Evolutionary conservation across 1,284 basidiomycete species (phyloP), one percentile per base, ranked within the genome.

Genomic region (Inonotus hispidus): DNA sequence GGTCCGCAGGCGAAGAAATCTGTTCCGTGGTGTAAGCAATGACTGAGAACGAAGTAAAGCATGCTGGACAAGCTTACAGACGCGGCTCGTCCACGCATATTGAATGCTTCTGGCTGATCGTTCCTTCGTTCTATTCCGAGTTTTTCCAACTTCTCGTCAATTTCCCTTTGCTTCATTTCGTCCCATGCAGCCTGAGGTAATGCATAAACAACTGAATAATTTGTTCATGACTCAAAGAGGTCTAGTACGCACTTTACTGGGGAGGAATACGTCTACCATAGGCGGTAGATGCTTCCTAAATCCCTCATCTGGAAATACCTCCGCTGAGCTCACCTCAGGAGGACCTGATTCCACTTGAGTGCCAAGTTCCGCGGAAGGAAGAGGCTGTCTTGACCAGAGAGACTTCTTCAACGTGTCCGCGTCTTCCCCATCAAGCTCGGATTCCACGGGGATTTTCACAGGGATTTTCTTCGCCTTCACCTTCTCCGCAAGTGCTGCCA

Each of bases 1-100:
- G 89, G 69, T 92, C 90, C 6, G 90, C 90, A 25, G 90, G 89
- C 21, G 89, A 91, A 1, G 90, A 92, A 72, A 92, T 90, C 90
- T 92, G 68, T n/a, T 53, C 32, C 52, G 47, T 19, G 38, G 37
- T n/a, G 25, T 39, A 13, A 29, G 19, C 23, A 35, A 32, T 32
- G 32, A 32, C 8, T 8, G 32, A 32, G 56, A 23, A 46, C 19
- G 38, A 7, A 8, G 14, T 38, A 61, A 55, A 38, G 21, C 21
- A 56, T 16, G 56, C 21, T 47, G 14, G n/a, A 60, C 59, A 60
- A 64, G 81, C 84, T 68, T 71, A 92, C 89, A 66, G 89, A 92
- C 60, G 87, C 85, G 63, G 90, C 88, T 65, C 89, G 82, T 55
- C 83, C 85, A 71, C 90, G 90, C 56, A 88, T 85, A 35, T 82